Base-by-base conservation (phyloP, 345 rosid species). In the Populus ilicifolia region DNA sequence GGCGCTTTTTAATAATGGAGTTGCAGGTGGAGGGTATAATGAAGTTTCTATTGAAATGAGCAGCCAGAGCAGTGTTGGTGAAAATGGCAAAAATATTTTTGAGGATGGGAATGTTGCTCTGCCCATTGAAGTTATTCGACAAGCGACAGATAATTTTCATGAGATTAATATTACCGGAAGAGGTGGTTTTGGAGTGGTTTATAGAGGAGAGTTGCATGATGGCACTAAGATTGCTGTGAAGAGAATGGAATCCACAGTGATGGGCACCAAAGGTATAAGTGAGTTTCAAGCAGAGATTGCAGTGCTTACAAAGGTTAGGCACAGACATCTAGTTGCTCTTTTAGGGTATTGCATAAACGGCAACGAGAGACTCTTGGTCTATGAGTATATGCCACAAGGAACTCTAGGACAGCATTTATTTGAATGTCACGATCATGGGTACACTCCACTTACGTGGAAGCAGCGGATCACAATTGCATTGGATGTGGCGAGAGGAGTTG, bases 251-350 rank as follows among this genome's bases (percentile, higher is more conserved):
- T 74, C 82, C 18, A 35, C 64, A 11, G 43, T 48, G 56, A 79
- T 75, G 71, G 78, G 75, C 11, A 79, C 78, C 39, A 79, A 79
- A 48, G 82, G 77, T 43, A 21, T 79, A 54, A 70, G 41, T 2
- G 82, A 74, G 73, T 79, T 79, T 64, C 82, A 74, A 70, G 78
- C 82, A 30, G 82, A 79, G 78, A 79, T 79, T 75, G 78, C 69
- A 6, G 82, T 79, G 17, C 78, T 80, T 52, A 71, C 72, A 23
- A 70, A 75, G 75, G 79, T 70, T 46, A 80, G 83, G 44, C 83
- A 80, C 35, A 80, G 83, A 29, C 79, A 76, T 67, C 66, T 80
- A 14, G 80, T 80, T 76, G 80, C 80, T 33, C 73, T 80, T 20
- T 39, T 76, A 35, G 83, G 83, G 30, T 76, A 41, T 68, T 76